Evolutionary conservation across 2,329 filamentous ascomycete species (phyloP), one percentile per base, ranked within the genome.

Genomic region (Cercospora zeae-maydis): DNA sequence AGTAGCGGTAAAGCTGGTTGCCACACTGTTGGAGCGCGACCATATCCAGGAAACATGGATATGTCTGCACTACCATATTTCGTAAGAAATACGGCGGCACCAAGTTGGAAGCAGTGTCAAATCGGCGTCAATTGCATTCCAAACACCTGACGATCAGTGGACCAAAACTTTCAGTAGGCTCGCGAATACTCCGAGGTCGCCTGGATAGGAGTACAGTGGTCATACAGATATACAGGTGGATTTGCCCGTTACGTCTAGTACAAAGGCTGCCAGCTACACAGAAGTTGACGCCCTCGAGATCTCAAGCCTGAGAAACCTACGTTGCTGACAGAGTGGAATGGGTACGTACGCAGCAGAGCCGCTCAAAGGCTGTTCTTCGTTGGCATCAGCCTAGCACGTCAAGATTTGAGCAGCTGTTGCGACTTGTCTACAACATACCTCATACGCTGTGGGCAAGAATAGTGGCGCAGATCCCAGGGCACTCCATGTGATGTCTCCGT

Each of bases 401-500:
- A 51, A 27, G 16, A 27, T 31, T 5, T 14, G 21, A 24, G 36
- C 58, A 34, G 58, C 47, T 33, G 13, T 58, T 19, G 14, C 62
- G 49, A 37, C 34, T 57, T 19, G 47, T 30, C 36, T 6, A 60
- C 24, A 33, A 60, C 24, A 33, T 58, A 30, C 47, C 31, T 33
- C 45, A 45, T 30, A 39, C 51, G 42, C 30, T 63, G 47, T 62
- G 30, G 52, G 59, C 37, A 61, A 65, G 58, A 49, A 31, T 8
- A 19, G 45, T 34, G 19, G 39, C 63, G 63, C 63, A 61, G 36
- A 51, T 61, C 27, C 63, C 63, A 57, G 65, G 61, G 39, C 37
- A 36, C 64, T 62, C 51, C 63, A 65, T 65, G 63, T 58, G 59
- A 42, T 52, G 59, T 34, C 33, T 56, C 30, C 24, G 8, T 53